A percentile compares a stretch with the other conserved stretches of the same genome.
These are phyloP conservation scores for Solanum ossicruentum DNA, from an alignment of 257 asterid genomes.

Conservation along the genomic window DNA sequence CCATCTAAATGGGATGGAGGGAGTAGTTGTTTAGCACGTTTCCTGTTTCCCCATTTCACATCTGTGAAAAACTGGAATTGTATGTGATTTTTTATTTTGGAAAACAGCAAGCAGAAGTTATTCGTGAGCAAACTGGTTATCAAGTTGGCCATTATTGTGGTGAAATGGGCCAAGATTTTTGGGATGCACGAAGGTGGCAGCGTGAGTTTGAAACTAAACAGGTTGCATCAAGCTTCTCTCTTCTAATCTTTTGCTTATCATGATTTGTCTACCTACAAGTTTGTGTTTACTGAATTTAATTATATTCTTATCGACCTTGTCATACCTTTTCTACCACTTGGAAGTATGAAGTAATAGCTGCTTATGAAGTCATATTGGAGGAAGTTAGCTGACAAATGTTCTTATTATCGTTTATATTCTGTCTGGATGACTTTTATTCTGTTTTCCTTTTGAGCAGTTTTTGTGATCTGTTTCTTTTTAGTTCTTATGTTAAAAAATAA, in stretches of 20 bases:
- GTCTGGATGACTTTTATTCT: neutral
- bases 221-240: slow-evolving; percentile 26
- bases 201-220: slow-evolving; percentile 91
- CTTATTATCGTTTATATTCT: neutral
- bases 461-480: neutral
- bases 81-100: neutral
- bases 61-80: neutral
- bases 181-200: slow-evolving; percentile 99
- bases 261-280: neutral
- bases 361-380: neutral
- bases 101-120: slow-evolving; percentile 96
- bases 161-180: slow-evolving; percentile 99
- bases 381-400: neutral
- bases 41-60: neutral
- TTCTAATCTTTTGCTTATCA: neutral
- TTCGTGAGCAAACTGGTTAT: slow-evolving; percentile 82
- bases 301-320: neutral
- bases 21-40: neutral
- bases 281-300: neutral
- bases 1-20: too few species aligned
- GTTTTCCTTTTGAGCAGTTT: neutral
- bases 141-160: slow-evolving; percentile 99
- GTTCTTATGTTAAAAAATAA: neutral
- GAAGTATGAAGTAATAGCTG: neutral
- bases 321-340: neutral